These are phyloP conservation scores for Panicum miliaceum DNA, from an alignment of 176 grass and related monocot genomes.

Conservation along the genomic window DNA sequence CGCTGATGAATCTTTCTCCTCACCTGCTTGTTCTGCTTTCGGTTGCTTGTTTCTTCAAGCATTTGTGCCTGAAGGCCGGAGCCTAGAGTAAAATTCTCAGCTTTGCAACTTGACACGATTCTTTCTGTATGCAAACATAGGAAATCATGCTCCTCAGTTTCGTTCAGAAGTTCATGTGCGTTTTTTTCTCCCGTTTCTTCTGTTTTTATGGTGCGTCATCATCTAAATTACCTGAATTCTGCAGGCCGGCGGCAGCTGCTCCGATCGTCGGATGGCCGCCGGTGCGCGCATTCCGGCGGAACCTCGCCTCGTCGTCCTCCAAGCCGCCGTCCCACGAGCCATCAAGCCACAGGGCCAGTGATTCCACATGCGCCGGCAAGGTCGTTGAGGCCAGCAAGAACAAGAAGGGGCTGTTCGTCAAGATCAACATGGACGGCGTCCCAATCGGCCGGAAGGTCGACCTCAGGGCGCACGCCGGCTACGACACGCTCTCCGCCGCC, in stretches of 20 bases:
- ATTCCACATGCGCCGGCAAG: neutral
- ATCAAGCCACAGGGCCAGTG: neutral
- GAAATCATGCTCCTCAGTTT: no score
- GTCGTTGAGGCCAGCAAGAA: constrained; percentile 33
- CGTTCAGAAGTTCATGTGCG: neutral
- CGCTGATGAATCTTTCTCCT: neutral
- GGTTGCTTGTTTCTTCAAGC: neutral
- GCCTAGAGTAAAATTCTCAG: neutral
- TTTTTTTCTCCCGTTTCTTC: neutral
- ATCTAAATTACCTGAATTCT: neutral
- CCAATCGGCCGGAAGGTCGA: constrained; percentile 92
- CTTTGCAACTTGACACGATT: neutral
- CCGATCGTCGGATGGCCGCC: constrained; percentile 88
- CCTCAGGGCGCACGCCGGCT: constrained; percentile 56
- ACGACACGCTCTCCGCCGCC: constrained; percentile 69
- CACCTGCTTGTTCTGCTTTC: neutral
- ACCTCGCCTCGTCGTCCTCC: constrained; percentile 55
- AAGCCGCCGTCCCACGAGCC: constrained; percentile 33
- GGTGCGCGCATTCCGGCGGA: constrained; percentile 72
- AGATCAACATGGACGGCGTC: constrained; percentile 94
- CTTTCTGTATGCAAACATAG: no score
- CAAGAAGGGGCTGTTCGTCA: constrained; percentile 64
- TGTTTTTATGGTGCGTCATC: neutral
- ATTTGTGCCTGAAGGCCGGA: neutral
- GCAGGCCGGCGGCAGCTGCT: constrained; percentile 53